Percentiles rank a stretch among this genome's conserved stretches.
phyloP scores from a whole-genome alignment of 768 basidiomycete genomes.

The Trichaptum fuscoviolaceum region DNA sequence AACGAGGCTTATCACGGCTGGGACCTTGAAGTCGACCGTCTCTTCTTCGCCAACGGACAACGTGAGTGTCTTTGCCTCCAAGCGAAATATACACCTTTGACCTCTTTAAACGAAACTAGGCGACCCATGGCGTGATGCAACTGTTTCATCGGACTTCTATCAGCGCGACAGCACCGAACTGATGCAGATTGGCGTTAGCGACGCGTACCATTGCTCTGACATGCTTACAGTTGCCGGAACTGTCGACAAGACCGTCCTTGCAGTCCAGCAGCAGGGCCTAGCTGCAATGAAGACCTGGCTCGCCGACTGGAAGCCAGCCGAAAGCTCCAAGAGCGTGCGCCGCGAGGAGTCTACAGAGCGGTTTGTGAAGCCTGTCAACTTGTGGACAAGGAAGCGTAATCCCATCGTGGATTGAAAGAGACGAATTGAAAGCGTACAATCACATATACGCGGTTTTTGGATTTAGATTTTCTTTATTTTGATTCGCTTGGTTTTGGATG shows the following conservation, averaged over 20 bases:
- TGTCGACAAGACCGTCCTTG: slow-evolving; percentile 45
- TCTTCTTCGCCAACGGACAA: slow-evolving; percentile 68
- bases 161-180: slow-evolving; percentile 40
- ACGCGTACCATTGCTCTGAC: slow-evolving; percentile 70
- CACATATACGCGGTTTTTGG: neutral
- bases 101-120: slow-evolving; percentile 30
- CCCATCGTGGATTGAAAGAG: neutral
- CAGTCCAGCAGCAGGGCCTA: slow-evolving; percentile 51
- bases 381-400: neutral
- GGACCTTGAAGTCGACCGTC: slow-evolving; percentile 47
- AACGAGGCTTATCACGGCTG: slow-evolving; percentile 56
- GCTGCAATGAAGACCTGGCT: slow-evolving; percentile 54
- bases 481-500: neutral
- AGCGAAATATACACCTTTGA: neutral
- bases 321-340: neutral
- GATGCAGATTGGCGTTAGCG: slow-evolving; percentile 54
- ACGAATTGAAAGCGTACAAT: neutral
- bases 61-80: slow-evolving; percentile 39
- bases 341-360: neutral
- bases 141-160: slow-evolving; percentile 54
- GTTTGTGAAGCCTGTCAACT: neutral
- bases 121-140: slow-evolving; percentile 70
- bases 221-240: slow-evolving; percentile 34
- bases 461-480: neutral
- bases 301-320: slow-evolving; percentile 22